Percentiles rank a stretch among this genome's conserved stretches.
These are phyloP conservation scores for Coemansia sp. DNA, from an alignment of 192 early-diverging fungal genomes.

Conservation along the genomic window DNA sequence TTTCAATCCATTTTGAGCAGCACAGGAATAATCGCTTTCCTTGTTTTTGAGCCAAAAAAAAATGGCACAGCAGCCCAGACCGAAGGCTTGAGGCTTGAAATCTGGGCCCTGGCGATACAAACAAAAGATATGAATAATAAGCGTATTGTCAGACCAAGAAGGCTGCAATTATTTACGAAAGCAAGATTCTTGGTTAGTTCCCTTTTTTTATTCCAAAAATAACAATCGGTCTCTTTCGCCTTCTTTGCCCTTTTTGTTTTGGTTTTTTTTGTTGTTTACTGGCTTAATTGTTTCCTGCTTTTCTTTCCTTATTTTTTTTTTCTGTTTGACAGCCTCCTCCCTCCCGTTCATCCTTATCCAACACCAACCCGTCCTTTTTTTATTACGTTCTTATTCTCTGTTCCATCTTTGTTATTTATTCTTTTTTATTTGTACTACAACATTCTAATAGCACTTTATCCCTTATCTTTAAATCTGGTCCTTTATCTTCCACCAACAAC, in stretches of 20 bases:
- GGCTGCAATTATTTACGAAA: too few species aligned
- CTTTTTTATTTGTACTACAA: not conserved
- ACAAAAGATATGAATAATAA: too few species aligned
- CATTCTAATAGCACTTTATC: not conserved
- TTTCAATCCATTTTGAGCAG: too few species aligned
- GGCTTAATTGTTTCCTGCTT: not conserved
- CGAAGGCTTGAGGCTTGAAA: too few species aligned
- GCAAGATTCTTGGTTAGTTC: not conserved
- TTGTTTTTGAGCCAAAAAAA: too few species aligned
- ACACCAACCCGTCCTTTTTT: not conserved
- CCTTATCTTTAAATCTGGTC: too few species aligned
- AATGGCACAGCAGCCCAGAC: too few species aligned
- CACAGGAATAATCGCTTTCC: too few species aligned
- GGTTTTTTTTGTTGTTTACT: not conserved
- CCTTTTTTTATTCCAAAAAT: slow-evolving; percentile 5
- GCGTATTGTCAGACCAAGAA: too few species aligned
- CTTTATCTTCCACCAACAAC: too few species aligned
- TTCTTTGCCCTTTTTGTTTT: not conserved
- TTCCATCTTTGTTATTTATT: not conserved
- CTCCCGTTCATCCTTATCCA: too few species aligned
- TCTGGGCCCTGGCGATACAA: too few species aligned
- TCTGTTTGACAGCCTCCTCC: not conserved
- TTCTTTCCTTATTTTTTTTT: not conserved
- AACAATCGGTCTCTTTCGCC: not conserved
- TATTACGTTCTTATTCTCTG: not conserved